Percentiles rank a stretch among this genome's conserved stretches.
phyloP scores from a whole-genome alignment of 1,284 basidiomycete genomes.

The Microbotryum violaceum region DNA sequence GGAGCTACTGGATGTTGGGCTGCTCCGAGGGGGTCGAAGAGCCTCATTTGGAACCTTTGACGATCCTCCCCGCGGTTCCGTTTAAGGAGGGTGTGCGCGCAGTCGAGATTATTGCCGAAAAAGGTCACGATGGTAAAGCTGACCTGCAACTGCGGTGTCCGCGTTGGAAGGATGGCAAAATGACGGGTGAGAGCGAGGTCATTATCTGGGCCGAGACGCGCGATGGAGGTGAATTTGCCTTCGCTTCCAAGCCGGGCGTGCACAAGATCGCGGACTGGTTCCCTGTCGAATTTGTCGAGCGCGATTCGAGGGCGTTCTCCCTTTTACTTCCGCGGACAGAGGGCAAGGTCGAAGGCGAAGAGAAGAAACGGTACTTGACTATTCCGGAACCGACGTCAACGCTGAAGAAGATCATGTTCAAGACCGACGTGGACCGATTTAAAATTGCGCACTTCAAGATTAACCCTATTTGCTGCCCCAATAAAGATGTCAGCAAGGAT shows the following conservation, averaged over 20 bases:
- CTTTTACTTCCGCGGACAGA: slow-evolving; percentile 31
- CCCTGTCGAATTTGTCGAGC: slow-evolving; percentile 30
- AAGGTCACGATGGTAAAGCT: slow-evolving; percentile 30
- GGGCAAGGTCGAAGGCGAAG: slow-evolving; percentile 28
- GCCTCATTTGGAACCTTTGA: slow-evolving; percentile 23
- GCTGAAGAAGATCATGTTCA: slow-evolving; percentile 24
- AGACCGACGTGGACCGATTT: slow-evolving; percentile 23
- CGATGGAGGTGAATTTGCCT: slow-evolving; percentile 25
- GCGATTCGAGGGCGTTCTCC: slow-evolving; percentile 32
- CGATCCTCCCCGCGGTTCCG: slow-evolving; percentile 29
- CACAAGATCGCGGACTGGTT: slow-evolving; percentile 32
- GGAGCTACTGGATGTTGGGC: slow-evolving; percentile 32
- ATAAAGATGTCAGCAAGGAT: slow-evolving; percentile 15
- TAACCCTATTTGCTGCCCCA: slow-evolving; percentile 34
- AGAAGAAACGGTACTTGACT: slow-evolving; percentile 29
- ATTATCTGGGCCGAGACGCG: slow-evolving; percentile 29
- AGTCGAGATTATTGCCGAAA: slow-evolving; percentile 29
- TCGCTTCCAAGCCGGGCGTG: slow-evolving; percentile 12
- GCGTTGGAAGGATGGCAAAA: slow-evolving; percentile 18
- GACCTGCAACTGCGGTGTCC: slow-evolving; percentile 31
- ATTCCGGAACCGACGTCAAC: slow-evolving; percentile 15
- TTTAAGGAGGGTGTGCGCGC: slow-evolving; percentile 32
- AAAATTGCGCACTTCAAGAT: slow-evolving; percentile 30
- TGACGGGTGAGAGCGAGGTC: slow-evolving; percentile 21
- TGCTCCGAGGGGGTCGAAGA: slow-evolving; percentile 31